Percentiles rank a stretch among this genome's conserved stretches.
Conservation (phyloP, 257 asterid species). For the Perilla frutescens region DNA sequence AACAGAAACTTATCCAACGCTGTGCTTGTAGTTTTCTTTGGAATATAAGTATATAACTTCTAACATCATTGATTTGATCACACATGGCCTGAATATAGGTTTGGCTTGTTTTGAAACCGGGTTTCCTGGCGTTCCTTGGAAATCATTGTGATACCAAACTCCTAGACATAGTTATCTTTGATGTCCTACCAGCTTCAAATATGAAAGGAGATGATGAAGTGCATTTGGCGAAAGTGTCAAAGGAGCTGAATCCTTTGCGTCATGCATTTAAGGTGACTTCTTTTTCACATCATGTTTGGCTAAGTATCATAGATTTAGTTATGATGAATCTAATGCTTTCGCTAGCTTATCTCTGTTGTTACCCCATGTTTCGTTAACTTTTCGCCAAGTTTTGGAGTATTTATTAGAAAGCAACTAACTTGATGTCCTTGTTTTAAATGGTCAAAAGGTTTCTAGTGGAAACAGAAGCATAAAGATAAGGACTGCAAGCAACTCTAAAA, state of each 20-base stretch:
- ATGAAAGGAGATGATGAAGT: conserved; percentile 54
- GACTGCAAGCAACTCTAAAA: conserved; percentile 65
- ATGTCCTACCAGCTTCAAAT: conserved; percentile 59
- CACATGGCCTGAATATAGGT: conserved; percentile 59
- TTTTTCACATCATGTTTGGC: conserved; percentile 17
- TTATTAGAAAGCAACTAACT: conserved; percentile 22
- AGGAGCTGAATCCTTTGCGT: conserved; percentile 72
- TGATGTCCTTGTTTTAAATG: conserved; percentile 31
- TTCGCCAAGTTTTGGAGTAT: conserved; percentile 2
- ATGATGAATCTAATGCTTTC: not conserved
- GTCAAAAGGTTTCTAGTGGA: conserved; percentile 70
- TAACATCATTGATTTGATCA: conserved; percentile 20
- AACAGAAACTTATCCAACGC: not conserved
- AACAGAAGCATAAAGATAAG: conserved; percentile 67
- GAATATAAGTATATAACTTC: conserved; percentile 4
- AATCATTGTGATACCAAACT: conserved; percentile 75
- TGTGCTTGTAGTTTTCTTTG: not conserved
- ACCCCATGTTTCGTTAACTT: not conserved
- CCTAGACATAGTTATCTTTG: conserved; percentile 77
- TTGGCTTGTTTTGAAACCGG: conserved; percentile 92
- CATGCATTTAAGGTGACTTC: conserved; percentile 77
- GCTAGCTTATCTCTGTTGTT: conserved; percentile 12
- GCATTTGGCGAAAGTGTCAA: conserved; percentile 59
- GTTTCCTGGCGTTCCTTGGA: conserved; percentile 87
- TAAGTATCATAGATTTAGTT: conserved; percentile 10